These are phyloP conservation scores for Candida adriatica DNA, from an alignment of 805 yeast species.

Conservation along the genomic window DNA sequence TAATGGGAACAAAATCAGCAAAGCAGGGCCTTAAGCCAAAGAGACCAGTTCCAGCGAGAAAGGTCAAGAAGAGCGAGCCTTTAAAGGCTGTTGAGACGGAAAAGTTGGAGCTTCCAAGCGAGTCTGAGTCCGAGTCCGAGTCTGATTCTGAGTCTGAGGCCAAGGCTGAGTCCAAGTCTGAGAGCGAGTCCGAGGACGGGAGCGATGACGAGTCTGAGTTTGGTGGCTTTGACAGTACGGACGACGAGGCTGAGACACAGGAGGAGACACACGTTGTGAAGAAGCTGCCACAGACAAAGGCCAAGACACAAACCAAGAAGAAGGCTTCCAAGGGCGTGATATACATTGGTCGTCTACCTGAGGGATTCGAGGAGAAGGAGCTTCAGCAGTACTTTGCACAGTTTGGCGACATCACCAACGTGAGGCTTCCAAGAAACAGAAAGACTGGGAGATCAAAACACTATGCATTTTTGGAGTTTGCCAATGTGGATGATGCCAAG, in stretches of 20 bases:
- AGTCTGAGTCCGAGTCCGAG: conserved; percentile 19
- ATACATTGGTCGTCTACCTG: conserved; percentile 88
- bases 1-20: conserved; percentile 13
- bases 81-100: conserved; percentile 14
- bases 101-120: conserved; percentile 24
- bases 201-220: conserved; percentile 6
- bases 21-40: conserved; percentile 18
- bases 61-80: conserved; percentile 4
- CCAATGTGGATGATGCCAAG: conserved; percentile 65
- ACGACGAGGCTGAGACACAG: conserved; percentile 27
- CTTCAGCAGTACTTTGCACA: conserved; percentile 74
- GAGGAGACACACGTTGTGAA: conserved; percentile 20
- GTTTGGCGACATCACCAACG: conserved; percentile 77
- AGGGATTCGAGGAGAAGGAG: conserved; percentile 83
- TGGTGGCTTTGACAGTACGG: conserved; percentile 13
- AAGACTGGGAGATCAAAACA: conserved; percentile 90
- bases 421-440: conserved; percentile 81
- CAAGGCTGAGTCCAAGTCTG: conserved; percentile 9
- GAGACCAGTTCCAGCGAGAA: conserved; percentile 8
- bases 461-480: conserved; percentile 84
- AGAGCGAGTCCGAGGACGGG: conserved; percentile 9
- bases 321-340: conserved; percentile 54
- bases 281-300: conserved; percentile 18
- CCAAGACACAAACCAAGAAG: conserved; percentile 19
- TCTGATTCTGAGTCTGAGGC: conserved; percentile 5